Percentiles rank a stretch among this genome's conserved stretches.
Evolutionary conservation across 1,284 basidiomycete genomes (phyloP).

Genomic region (Marasmius fiardii): DNA sequence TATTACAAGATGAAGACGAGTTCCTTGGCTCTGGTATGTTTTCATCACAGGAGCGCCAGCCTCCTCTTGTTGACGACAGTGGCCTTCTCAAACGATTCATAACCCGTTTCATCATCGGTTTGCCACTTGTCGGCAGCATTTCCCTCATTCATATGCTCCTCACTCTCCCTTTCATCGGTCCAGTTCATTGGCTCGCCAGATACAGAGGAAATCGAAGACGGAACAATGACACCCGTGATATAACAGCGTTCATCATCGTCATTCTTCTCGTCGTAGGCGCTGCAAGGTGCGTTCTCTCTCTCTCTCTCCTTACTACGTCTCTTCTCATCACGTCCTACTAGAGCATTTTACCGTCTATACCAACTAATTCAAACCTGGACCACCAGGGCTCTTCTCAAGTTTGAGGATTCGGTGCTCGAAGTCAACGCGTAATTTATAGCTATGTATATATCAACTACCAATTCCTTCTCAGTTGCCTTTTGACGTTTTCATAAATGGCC

Average conservation of each 20-base stretch:
- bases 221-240: slow-evolving; percentile 48
- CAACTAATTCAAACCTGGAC: slow-evolving; percentile 55
- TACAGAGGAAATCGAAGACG: slow-evolving; percentile 53
- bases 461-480: slow-evolving; percentile 61
- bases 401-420: slow-evolving; percentile 77
- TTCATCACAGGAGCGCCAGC: slow-evolving; percentile 5
- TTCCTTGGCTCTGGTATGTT: slow-evolving; percentile 15
- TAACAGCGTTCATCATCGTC: slow-evolving; percentile 62
- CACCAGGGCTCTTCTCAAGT: slow-evolving; percentile 59
- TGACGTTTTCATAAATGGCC: slow-evolving; percentile 61
- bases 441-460: slow-evolving; percentile 38
- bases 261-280: slow-evolving; percentile 61
- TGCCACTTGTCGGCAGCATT: slow-evolving; percentile 74
- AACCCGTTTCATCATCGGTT: slow-evolving; percentile 66
- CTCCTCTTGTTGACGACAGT: slow-evolving; percentile 22
- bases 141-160: slow-evolving; percentile 70
- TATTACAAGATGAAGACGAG: slow-evolving; percentile 50
- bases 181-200: slow-evolving; percentile 64
- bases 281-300: slow-evolving; percentile 43
- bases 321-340: slow-evolving; percentile 25
- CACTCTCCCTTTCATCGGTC: slow-evolving; percentile 55
- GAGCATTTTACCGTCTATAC: slow-evolving; percentile 70
- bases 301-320: slow-evolving; percentile 1
- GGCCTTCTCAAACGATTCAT: slow-evolving; percentile 53
- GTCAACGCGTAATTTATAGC: slow-evolving; percentile 35